phyloP scores from a whole-genome alignment of 2,329 filamentous ascomycete genomes.

The Aspergillus spinulosporus region DNA sequence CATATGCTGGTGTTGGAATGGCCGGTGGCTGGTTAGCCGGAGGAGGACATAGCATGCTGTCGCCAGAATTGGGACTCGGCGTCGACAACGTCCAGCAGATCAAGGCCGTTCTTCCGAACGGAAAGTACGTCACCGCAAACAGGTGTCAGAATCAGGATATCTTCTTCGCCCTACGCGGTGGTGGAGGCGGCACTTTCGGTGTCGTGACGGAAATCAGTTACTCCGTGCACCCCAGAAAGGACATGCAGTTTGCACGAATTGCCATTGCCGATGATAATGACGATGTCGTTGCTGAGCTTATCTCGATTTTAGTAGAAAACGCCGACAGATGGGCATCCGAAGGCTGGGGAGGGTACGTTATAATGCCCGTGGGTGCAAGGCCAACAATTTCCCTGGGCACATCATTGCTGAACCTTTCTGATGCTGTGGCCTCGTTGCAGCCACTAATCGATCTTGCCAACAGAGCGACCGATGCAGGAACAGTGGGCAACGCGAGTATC shows the following conservation, averaged over 20 bases:
- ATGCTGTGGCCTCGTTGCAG: constrained; percentile 15
- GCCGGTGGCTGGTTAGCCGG: constrained; percentile 14
- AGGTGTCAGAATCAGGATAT: constrained; percentile 22
- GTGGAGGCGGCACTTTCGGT: constrained; percentile 21
- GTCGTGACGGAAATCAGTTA: constrained; percentile 22
- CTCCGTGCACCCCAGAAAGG: constrained; percentile 20
- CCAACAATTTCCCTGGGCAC: constrained; percentile 16
- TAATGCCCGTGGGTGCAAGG: not conserved
- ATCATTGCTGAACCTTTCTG: constrained; percentile 15
- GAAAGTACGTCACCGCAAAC: constrained; percentile 19
- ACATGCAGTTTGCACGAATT: constrained; percentile 14
- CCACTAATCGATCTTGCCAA: constrained; percentile 13
- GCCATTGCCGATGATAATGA: constrained; percentile 2
- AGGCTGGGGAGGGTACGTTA: constrained; percentile 24
- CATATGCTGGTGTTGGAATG: constrained; percentile 6
- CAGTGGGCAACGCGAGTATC: constrained; percentile 4
- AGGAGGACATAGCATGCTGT: constrained; percentile 14
- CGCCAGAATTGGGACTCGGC: constrained; percentile 11
- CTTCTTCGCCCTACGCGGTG: constrained; percentile 23
- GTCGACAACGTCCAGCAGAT: constrained; percentile 22
- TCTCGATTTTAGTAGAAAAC: constrained; percentile 17
- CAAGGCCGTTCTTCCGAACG: constrained; percentile 18
- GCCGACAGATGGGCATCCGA: constrained; percentile 23
- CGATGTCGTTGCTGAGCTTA: constrained; percentile 1
- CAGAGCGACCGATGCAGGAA: not conserved